Evolutionary conservation across 2,329 filamentous ascomycete species (phyloP).

Genomic region (Penicillium rolfsii): DNA sequence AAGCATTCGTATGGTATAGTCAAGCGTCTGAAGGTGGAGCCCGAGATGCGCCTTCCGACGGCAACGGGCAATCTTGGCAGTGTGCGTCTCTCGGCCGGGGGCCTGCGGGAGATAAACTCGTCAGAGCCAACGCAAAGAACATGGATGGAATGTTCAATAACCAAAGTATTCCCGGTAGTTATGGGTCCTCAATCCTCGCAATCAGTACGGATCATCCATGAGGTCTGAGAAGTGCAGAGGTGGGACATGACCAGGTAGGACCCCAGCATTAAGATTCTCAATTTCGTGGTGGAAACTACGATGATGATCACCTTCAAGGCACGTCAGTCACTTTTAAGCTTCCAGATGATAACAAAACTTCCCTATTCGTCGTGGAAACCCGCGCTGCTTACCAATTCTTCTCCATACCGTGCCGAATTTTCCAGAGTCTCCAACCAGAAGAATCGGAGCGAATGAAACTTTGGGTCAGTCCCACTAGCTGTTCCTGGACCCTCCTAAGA

Average conservation of each 20-base stretch:
- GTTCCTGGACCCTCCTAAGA: background rate
- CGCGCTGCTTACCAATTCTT: conserved; percentile 25
- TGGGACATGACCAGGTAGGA: background rate
- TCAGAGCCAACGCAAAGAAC: background rate
- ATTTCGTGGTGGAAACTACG: background rate
- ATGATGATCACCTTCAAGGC: background rate
- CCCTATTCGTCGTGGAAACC: conserved; percentile 4
- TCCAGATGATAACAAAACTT: conserved; percentile 1
- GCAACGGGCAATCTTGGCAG: background rate
- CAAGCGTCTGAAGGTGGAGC: background rate
- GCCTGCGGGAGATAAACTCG: background rate
- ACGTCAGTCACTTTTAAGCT: background rate
- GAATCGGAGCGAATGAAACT: conserved; percentile 10
- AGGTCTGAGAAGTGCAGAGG: background rate
- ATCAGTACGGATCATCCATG: background rate
- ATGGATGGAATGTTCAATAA: background rate
- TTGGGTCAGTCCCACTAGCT: conserved; percentile 8
- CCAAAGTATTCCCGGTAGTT: background rate
- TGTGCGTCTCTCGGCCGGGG: background rate
- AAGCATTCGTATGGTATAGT: background rate
- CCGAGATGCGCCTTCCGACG: background rate
- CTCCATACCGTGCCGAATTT: conserved; percentile 13
- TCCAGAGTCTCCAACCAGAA: conserved; percentile 9
- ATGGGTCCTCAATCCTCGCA: background rate
- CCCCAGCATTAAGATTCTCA: background rate